These are phyloP conservation scores for Pestalotiopsis sp. DNA, from an alignment of 2,329 filamentous ascomycete species.

Conservation along the genomic window DNA sequence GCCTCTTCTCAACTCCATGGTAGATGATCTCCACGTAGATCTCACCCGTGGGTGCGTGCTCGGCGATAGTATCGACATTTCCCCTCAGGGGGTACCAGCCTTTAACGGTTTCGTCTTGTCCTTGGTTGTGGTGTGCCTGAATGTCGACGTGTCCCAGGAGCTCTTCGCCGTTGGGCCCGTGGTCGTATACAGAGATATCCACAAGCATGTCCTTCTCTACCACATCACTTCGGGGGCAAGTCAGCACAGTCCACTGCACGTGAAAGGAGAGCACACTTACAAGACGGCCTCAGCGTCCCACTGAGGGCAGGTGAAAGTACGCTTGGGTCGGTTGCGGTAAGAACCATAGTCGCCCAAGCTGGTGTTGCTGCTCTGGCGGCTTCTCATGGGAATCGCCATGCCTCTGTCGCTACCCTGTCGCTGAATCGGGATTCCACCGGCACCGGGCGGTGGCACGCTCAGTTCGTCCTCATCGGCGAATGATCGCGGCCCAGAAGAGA, in stretches of 20 bases:
- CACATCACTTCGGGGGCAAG: conserved; percentile 70
- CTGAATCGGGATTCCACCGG: conserved; percentile 63
- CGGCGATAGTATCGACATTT: conserved; percentile 70
- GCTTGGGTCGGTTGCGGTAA: conserved; percentile 60
- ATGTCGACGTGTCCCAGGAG: conserved; percentile 92
- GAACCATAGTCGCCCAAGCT: conserved; percentile 71
- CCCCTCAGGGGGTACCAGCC: conserved; percentile 86
- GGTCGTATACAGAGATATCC: conserved; percentile 93
- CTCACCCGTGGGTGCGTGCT: conserved; percentile 82
- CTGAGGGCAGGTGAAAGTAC: conserved; percentile 77
- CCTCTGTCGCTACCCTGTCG: conserved; percentile 81
- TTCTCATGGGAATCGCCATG: conserved; percentile 96
- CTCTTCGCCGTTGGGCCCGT: conserved; percentile 76
- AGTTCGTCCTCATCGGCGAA: conserved; percentile 64
- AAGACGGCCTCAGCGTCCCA: conserved; percentile 97
- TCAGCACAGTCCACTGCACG: neutral
- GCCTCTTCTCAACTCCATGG: conserved; percentile 84
- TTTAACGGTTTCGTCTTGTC: conserved; percentile 67
- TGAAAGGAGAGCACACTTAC: conserved; percentile 57
- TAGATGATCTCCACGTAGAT: conserved; percentile 86
- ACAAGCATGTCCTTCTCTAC: conserved; percentile 89
- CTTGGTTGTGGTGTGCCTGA: conserved; percentile 66
- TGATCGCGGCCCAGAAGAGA: conserved; percentile 80
- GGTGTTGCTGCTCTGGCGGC: conserved; percentile 94
- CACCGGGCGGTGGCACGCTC: conserved; percentile 48